Conservation (phyloP, 805 yeast genomes). For the Helenozyma baotianmanensis region DNA sequence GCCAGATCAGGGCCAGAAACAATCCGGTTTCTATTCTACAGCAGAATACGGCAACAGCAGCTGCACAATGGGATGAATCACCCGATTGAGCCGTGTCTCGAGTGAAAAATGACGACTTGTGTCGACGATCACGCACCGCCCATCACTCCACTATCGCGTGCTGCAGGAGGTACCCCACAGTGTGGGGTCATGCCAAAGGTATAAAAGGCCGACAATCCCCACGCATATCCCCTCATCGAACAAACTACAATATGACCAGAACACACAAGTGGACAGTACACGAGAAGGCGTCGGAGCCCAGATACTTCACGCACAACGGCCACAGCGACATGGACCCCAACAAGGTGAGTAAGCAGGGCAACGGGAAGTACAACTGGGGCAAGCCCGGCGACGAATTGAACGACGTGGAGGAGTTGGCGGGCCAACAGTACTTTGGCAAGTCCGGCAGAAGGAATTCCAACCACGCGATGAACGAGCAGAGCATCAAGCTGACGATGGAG, state of each 20-base stretch:
- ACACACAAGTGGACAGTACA: slow-evolving; percentile 73
- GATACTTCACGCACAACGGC: slow-evolving; percentile 78
- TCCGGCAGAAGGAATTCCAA: slow-evolving; percentile 38
- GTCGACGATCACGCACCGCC: no score
- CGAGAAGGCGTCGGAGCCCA: slow-evolving; percentile 56
- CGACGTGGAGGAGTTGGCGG: slow-evolving; percentile 46
- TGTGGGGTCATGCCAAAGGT: no score
- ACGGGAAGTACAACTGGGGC: slow-evolving; percentile 90
- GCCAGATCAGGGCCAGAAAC: no score
- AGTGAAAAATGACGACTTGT: no score
- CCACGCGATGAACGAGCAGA: slow-evolving; percentile 31
- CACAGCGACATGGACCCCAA: slow-evolving; percentile 65
- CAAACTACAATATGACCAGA: slow-evolving; percentile 55
- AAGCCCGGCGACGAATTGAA: slow-evolving; percentile 70
- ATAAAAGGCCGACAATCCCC: no score
- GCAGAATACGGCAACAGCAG: no score
- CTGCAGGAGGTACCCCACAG: no score
- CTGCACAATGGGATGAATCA: no score
- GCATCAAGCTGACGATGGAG: slow-evolving; percentile 19
- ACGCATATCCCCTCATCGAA: no score
- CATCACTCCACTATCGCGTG: no score
- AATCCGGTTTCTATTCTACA: no score
- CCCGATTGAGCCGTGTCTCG: no score
- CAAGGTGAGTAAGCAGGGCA: slow-evolving; percentile 76
- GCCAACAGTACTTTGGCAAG: slow-evolving; percentile 12